Percentiles rank a stretch among this genome's conserved stretches.
These are phyloP conservation scores for Auricularia cornea DNA, from an alignment of 768 basidiomycete genomes.

Conservation along the genomic window DNA sequence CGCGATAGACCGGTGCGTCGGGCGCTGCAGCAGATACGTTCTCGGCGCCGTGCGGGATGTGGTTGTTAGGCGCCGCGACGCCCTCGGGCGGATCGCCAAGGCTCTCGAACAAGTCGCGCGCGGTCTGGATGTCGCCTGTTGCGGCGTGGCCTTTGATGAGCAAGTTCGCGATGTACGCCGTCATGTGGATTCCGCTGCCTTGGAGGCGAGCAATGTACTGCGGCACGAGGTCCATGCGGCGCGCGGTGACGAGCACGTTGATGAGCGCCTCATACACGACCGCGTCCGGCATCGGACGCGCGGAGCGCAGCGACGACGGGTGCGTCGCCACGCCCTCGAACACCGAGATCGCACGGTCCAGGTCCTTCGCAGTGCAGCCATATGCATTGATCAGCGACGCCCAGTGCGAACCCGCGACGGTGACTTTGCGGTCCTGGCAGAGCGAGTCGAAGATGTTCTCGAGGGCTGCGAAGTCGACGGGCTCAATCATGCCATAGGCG, in stretches of 20 bases:
- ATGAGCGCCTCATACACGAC: slow-evolving; percentile 86
- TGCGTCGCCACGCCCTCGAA: slow-evolving; percentile 68
- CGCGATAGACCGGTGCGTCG: slow-evolving; percentile 68
- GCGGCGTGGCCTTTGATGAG: slow-evolving; percentile 64
- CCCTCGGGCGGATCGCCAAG: slow-evolving; percentile 75
- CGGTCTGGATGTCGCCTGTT: slow-evolving; percentile 57
- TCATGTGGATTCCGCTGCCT: slow-evolving; percentile 66
- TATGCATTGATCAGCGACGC: slow-evolving; percentile 84
- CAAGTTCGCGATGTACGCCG: slow-evolving; percentile 86
- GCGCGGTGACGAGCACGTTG: slow-evolving; percentile 74
- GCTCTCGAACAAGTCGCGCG: slow-evolving; percentile 71
- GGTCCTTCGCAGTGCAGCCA: slow-evolving; percentile 70
- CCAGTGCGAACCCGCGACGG: slow-evolving; percentile 58
- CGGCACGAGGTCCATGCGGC: slow-evolving; percentile 69
- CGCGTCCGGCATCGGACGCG: slow-evolving; percentile 54
- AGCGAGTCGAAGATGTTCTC: slow-evolving; percentile 60
- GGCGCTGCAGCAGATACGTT: slow-evolving; percentile 24
- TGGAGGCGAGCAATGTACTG: slow-evolving; percentile 56
- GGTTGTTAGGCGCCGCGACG: slow-evolving; percentile 84
- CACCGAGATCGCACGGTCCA: slow-evolving; percentile 62
- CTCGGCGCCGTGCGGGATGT: slow-evolving; percentile 52
- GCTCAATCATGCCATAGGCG: slow-evolving; percentile 77
- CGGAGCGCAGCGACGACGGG: slow-evolving; percentile 30
- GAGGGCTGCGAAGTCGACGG: slow-evolving; percentile 66
- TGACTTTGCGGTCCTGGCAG: slow-evolving; percentile 35